Base-by-base conservation (phyloP, 768 basidiomycete species). In the Lentinula guzmanii region DNA sequence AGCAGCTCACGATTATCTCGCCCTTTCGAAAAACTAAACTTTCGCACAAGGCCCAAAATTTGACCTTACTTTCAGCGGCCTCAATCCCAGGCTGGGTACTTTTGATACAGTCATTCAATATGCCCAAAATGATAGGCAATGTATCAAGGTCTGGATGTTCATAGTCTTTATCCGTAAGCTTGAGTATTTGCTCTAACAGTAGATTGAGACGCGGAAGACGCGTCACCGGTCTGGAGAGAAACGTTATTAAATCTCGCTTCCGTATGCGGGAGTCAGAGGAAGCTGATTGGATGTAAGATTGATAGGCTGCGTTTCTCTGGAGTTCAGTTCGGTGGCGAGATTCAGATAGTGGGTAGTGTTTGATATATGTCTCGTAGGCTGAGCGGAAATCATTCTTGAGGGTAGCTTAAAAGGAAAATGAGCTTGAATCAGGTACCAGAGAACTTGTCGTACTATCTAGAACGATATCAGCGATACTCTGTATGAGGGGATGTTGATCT, bases 61-160 rank as follows among this genome's bases (percentile, higher is more conserved):
- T 93, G 65, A 95, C 93, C 70, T 93, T 93, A 64, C 85, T 82
- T 69, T 95, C 93, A 1, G 94, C 91, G n/a, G 87, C 90, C 62
- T 86, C 90, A 62, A 96, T 95, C 4, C 94, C 94, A 1, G 93
- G 93, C 67, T 95, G 88, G 0, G 91, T 91, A 64, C 87, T 87
- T 77, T 90, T 93, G 62, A 96, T 80, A 63, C 86, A 87, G 51
- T 86, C 83, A 34, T 79, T 83, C 58, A 95, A 67, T 2, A 94
- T 82, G 9, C 79, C 79, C 28, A 91, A 68, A 16, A 91, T 83
- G 4, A 92, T 77, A 1, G 92, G 91, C 6, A 95, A 77, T 3
- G 82, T 84, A 62, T 94, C 90, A 48, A 83, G 69, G 71, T 96
- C 94, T 0, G 88, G 87, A 69, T 94, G 91, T n/a, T 85, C 84